Percentiles rank a stretch among this genome's conserved stretches.
phyloP scores from a whole-genome alignment of 2,329 filamentous ascomycete genomes.

The Pseudocercospora fijiensis region DNA sequence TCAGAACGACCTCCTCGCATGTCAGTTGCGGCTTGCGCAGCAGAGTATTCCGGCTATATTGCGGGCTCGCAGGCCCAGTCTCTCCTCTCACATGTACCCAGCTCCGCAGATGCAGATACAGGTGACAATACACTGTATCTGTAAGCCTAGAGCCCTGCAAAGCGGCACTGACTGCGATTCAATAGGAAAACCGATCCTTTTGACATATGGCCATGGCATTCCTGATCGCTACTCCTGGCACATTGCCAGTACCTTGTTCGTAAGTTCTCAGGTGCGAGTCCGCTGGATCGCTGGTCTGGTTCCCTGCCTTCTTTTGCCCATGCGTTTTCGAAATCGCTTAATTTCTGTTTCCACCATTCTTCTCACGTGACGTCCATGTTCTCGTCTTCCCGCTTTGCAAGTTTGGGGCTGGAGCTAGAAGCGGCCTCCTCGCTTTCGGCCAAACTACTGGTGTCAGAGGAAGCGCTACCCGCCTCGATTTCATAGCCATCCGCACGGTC shows the following conservation, averaged over 20 bases:
- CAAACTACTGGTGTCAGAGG: constrained; percentile 22
- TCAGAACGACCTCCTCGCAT: background rate
- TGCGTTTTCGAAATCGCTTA: background rate
- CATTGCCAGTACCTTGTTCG: background rate
- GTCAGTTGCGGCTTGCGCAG: background rate
- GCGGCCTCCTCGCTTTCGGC: constrained; percentile 16
- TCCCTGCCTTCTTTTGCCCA: background rate
- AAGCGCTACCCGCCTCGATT: constrained; percentile 43
- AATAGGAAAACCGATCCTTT: background rate
- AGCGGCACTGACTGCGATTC: background rate
- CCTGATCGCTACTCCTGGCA: background rate
- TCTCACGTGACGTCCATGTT: constrained; percentile 19
- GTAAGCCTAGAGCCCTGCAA: background rate
- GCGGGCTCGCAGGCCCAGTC: background rate
- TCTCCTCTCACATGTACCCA: background rate
- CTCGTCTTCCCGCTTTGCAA: constrained; percentile 11
- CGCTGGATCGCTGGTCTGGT: background rate
- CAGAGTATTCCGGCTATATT: background rate
- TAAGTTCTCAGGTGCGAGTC: background rate
- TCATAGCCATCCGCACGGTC: constrained; percentile 62
- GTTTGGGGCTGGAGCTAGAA: background rate
- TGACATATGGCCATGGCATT: background rate
- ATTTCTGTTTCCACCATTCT: background rate
- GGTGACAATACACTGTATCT: background rate
- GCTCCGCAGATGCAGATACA: background rate